Evolutionary conservation across 495 filamentous ascomycete genomes (phyloP), one percentile per base, ranked within the genome.

Genomic region (Alectoria sarmentosa): DNA sequence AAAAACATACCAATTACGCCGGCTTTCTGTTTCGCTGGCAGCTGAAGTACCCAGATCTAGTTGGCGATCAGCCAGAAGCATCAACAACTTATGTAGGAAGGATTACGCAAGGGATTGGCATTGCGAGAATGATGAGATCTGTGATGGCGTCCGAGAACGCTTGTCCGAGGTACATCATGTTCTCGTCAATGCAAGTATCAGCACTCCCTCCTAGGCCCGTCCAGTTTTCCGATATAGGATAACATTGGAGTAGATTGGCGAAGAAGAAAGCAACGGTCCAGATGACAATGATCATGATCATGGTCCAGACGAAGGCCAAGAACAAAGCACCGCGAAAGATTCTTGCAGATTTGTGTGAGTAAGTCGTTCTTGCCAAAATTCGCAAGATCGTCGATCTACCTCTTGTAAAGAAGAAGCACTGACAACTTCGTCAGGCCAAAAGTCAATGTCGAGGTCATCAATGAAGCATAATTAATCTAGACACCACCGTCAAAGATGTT

Each of bases 341-440:
- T 11, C 32, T 63, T 23, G 38, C 5, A 21, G 2, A 30, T 17
- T n/a, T 5, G n/a, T 14, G 30, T 57, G 15, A 56, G 36, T 39
- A 19, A 11, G 17, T 44, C 23, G 26, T 41, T 38, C 15, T 36
- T 36, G 13, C 28, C 10, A 17, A 10, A 19, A 17, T 58, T 2
- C 15, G 26, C 11, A 37, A n/a, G 21, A 48, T 21, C 1, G 3
- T 21, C 1, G 3, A 54, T 23, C 60, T 44, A 58, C 37, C 61
- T 58, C 26, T 57, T 58, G 32, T 63, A 63, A 21, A 63, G 52
- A 57, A 63, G 23, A 41, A 63, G 61, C 1, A 63, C 61, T 17
- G 49, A 49, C 13, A 57, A 8, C 28, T 63, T 63, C 17, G 52
- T 63, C 23, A 58, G 38, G 14, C 52, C 37, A 15, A 63, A 63